Evolutionary conservation across 1,284 basidiomycete species (phyloP), one percentile per base, ranked within the genome.

Genomic region (Polyporus tsugae): DNA sequence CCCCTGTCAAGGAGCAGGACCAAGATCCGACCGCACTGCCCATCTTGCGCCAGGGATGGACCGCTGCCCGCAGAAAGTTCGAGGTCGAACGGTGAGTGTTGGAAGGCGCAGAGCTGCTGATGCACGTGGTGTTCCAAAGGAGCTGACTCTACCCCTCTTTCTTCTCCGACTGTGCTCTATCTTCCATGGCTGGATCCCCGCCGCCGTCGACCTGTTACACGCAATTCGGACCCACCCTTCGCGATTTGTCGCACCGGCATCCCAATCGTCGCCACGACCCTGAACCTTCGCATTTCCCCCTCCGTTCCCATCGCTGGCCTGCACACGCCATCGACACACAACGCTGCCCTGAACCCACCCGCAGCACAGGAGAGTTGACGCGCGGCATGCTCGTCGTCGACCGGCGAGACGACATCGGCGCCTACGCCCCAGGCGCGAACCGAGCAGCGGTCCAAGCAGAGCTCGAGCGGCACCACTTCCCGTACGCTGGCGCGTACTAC

Each of bases 351-450:
- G 46, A 22, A 49, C 42, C 1, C 33, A n/a, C 44, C 46, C 22
- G 64, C 65, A 87, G 85, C 63, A 74, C 68, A 15, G 86, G 84
- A 11, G 86, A 87, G 67, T 72, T 91, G 22, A 93, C 92, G 29
- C 85, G 91, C 52, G 92, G 92, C 17, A 93, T 94, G 91, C 81
- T 92, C 67, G 89, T 94, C 17, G 84, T 91, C 7, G 92, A 94
- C 75, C 82, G 90, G 69, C 84, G 92, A 55, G 82, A 82, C n/a
- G 89, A 88, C 67, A 78, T 82, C 68, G 82, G 84, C 19, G 88
- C 86, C 6, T 90, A 91, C 77, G 83, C 86, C 2, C 85, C 86
- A 0, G 90, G 90, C 15, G 81, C 82, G 17, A 92, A 90, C 76
- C 87, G 91, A 62, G 86, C 88, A 2, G 78, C 87, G 67, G 84